Conservation (phyloP, 2,329 filamentous ascomycete genomes). For the Stylonectria norvegica region DNA sequence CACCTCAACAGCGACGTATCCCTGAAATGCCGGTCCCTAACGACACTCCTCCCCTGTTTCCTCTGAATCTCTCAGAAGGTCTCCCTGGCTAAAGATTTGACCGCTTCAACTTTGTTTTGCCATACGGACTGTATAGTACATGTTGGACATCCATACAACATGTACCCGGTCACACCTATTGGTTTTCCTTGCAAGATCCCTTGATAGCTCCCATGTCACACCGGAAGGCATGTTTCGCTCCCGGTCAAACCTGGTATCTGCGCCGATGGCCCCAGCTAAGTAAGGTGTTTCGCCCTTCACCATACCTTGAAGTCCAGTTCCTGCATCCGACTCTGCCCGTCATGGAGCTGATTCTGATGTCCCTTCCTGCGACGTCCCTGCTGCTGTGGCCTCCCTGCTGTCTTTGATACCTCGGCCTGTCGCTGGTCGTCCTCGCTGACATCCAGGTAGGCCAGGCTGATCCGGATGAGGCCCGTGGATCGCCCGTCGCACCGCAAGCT, state of each 20-base stretch:
- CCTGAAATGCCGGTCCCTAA: conserved; percentile 13
- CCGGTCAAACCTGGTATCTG: too few species aligned
- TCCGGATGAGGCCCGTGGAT: conserved; percentile 17
- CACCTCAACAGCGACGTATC: conserved; percentile 1
- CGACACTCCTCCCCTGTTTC: conserved; percentile 7
- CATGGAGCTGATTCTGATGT: conserved; percentile 14
- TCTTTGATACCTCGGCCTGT: conserved; percentile 16
- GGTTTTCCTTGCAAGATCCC: too few species aligned
- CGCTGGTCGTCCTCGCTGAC: conserved; percentile 19
- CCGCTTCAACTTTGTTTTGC: conserved; percentile 4
- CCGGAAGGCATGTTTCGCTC: too few species aligned
- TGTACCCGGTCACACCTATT: too few species aligned
- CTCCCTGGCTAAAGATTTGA: conserved; percentile 13
- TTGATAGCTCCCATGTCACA: too few species aligned
- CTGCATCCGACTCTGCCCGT: conserved; percentile 20
- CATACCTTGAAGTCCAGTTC: conserved; percentile 27
- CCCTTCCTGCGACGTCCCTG: conserved; percentile 16
- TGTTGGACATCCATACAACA: too few species aligned
- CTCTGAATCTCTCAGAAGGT: too few species aligned
- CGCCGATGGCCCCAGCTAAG: too few species aligned
- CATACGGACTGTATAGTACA: conserved; percentile 1
- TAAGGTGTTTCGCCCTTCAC: too few species aligned
- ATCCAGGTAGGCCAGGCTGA: conserved; percentile 19
- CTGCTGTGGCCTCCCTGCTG: conserved; percentile 14
- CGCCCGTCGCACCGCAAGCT: conserved; percentile 16